These are phyloP conservation scores for Penicillium brevicompactum DNA, from an alignment of 2,329 filamentous ascomycete genomes.

Conservation along the genomic window DNA sequence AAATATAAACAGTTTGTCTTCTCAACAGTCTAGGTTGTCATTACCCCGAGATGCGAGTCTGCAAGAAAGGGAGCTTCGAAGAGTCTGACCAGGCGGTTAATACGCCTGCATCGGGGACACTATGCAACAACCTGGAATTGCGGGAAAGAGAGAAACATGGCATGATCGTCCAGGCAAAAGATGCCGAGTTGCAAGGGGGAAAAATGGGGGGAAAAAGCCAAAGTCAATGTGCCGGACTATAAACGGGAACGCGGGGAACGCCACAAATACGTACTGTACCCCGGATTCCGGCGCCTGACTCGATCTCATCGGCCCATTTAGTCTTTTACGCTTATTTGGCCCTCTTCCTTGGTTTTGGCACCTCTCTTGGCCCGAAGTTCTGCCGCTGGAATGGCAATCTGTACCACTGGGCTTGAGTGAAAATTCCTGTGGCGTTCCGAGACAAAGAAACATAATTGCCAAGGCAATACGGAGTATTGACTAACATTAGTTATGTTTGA, in stretches of 20 bases:
- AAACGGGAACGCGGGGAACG: neutral
- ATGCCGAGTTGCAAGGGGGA: neutral
- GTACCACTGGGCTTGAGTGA: neutral
- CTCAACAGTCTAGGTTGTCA: neutral
- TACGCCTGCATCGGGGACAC: neutral
- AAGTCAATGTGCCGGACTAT: neutral
- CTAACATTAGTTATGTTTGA: no score
- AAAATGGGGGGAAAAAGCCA: neutral
- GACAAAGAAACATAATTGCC: neutral
- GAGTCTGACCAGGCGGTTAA: neutral
- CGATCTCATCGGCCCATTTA: neutral
- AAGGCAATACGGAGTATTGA: no score
- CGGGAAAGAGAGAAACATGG: neutral
- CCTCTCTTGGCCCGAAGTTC: neutral
- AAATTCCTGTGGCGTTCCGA: neutral
- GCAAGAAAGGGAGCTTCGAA: neutral
- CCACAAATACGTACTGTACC: neutral
- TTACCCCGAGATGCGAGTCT: neutral
- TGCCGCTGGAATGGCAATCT: neutral
- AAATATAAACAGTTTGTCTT: neutral
- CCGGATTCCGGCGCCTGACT: neutral
- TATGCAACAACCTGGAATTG: neutral
- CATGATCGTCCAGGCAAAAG: neutral
- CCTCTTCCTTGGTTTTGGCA: neutral
- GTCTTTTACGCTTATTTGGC: neutral